phyloP scores from a whole-genome alignment of 306 rosid species.

The Quercus mongolica region DNA sequence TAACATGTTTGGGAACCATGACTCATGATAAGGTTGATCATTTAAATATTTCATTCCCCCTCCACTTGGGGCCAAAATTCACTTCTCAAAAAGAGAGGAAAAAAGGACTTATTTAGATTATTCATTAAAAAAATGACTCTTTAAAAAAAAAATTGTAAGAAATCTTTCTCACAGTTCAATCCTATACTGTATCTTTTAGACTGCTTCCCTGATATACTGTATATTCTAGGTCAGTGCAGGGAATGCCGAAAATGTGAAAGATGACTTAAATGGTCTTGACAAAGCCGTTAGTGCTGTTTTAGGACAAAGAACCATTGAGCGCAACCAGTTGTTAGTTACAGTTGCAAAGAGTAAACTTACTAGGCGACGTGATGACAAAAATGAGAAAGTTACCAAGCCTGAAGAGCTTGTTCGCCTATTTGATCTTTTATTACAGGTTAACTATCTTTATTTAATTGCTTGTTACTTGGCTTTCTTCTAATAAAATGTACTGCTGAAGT shows the following conservation, averaged over 20 bases:
- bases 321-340: constrained; percentile 82
- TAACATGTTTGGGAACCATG: too few relatives aligned
- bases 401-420: constrained; percentile 96
- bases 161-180: too few relatives aligned
- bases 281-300: constrained; percentile 93
- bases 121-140: too few relatives aligned
- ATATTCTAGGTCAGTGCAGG: constrained; percentile 76
- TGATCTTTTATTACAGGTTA: constrained; percentile 88
- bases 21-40: too few relatives aligned
- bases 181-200: neutral
- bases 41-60: too few relatives aligned
- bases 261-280: constrained; percentile 92
- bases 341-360: constrained; percentile 85
- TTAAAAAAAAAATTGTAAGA: too few relatives aligned
- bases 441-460: constrained; percentile 4
- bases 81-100: neutral
- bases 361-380: constrained; percentile 77
- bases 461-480: constrained; percentile 6
- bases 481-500: constrained; percentile 3
- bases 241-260: constrained; percentile 80
- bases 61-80: too few relatives aligned
- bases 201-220: constrained; percentile 15
- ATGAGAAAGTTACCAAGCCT: constrained; percentile 94
- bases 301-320: constrained; percentile 93
- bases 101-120: neutral